Base-by-base conservation (phyloP, 768 basidiomycete species). In the Favolaschia claudopus region DNA sequence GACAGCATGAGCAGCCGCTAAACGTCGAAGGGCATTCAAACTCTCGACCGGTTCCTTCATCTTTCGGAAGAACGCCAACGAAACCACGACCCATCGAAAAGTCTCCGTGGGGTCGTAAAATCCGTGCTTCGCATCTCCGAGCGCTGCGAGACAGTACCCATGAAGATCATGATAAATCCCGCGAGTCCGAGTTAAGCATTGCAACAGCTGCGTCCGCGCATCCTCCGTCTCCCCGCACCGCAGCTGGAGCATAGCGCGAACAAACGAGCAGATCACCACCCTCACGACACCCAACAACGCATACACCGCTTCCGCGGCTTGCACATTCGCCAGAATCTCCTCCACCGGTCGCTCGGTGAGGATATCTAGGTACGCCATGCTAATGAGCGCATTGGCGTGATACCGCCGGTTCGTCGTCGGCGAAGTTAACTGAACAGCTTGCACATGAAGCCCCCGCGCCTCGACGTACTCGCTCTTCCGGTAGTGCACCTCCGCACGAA, bases 401-500 rank as follows among this genome's bases (percentile, higher is more conserved):
- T 27, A 50, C 10, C 25, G 10, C 2, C n/a, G 49, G 49, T 46
- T 33, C 45, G 1, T 29, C 20, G 29, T 49, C 34, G 25, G 20
- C 22, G 34, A 24, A 7, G 47, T 49, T 36, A 50, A 37, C 8
- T 28, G 13, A 10, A 5, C n/a, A 17, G 39, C 34, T 5, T 28
- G 7, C n/a, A n/a, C 25, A 19, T 50, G 34, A 32, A 38, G 36
- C 28, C 6, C 19, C 6, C 44, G 22, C 29, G 45, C 54, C 36
- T 55, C 54, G 14, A 17, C 54, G 45, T 55, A 55, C 31, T 55
- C 45, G 44, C 44, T 47, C 37, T 47, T 55, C 45, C 46, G 33
- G 20, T 36, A 47, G 22, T 47, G 37, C 22, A 55, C 33, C 44
- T 22, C 54, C 20, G 54, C 54, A 15, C 47, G 44, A 19, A 39